Base-by-base conservation (phyloP, 441 rosid genomes). In the Hypseocharis bilobata region DNA sequence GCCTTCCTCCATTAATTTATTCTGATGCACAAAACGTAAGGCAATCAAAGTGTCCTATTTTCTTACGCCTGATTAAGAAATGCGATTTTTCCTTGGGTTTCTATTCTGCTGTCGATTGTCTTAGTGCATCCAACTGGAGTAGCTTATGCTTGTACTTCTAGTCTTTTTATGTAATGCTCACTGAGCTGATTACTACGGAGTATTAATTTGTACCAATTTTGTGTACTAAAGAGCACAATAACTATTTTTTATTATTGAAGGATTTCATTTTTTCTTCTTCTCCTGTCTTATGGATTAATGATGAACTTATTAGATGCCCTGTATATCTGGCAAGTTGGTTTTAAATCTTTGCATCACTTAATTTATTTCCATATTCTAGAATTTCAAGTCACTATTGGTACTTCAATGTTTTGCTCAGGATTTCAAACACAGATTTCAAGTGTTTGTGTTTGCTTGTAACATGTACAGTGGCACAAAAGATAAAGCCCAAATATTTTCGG, bases 171-270 rank as follows among this genome's bases (percentile, higher is more conserved):
- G 67, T 68, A 56, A 68, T 63, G 69, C 66, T 69, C 71, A 61
- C 36, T 1, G 67, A 62, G 70, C 65, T 61, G 70, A 72, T 71
- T 70, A 68, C 67, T n/a, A n/a, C n/a, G n/a, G n/a, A 47, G 22
- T 4, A 47, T 17, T n/a, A 63, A 67, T 49, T 40, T 68, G 73
- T 69, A 66, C 54, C 68, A 22, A 64, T 74, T 60, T 57, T 59
- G 62, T 47, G 54, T 47, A 16, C 54, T 47, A 19, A 16, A 27
- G 36, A 44, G 30, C 52, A 19, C 27, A 17, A 63, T 68, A 44
- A 36, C 58, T 16, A 56, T 55, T 10, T 27, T 63, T 61, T 60
- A 67, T 66, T 44, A 63, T 64, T 70, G 73, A 65, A 51, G 68
- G 2, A 63, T 28, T 32, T 68, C n/a, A 63, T 22, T 45, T 66